Conservation (phyloP, 208 protist species). For the Acanthamoeba divionensis region DNA sequence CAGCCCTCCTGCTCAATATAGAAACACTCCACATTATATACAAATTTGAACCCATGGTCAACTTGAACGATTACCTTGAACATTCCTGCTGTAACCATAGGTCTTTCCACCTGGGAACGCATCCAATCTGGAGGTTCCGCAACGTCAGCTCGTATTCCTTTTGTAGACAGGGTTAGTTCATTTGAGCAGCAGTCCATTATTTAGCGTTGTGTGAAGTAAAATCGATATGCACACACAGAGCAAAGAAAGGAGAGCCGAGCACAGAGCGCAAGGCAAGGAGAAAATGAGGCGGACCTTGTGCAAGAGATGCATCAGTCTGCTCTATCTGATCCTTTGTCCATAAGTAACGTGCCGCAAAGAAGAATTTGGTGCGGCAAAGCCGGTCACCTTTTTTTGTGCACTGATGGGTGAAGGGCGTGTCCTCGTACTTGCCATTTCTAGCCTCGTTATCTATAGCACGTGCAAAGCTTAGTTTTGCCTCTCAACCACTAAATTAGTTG, state of each 20-base stretch:
- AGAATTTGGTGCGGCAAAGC: conserved; percentile 34
- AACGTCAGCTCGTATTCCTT: conserved; percentile 18
- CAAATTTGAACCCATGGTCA: no score
- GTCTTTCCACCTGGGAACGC: neutral
- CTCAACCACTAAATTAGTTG: no score
- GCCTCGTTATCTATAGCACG: neutral
- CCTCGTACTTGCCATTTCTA: neutral
- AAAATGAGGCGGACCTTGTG: neutral
- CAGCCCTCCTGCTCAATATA: neutral
- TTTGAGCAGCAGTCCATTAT: no score
- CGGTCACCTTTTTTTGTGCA: conserved; percentile 2
- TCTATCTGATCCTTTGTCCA: conserved; percentile 24
- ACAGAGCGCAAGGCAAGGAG: no score
- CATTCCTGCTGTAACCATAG: neutral
- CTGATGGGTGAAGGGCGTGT: conserved; percentile 9
- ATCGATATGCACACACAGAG: no score
- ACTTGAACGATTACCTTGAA: no score
- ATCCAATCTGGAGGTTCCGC: conserved; percentile 24
- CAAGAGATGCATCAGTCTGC: neutral
- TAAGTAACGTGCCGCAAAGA: conserved; percentile 36
- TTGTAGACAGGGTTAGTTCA: neutral
- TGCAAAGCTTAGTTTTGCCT: no score
- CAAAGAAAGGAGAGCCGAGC: no score
- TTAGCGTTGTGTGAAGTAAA: no score
- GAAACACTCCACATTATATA: no score